Evolutionary conservation across 1,284 basidiomycete species (phyloP), one percentile per base, ranked within the genome.

Genomic region (Coniferiporia sulphurascens): DNA sequence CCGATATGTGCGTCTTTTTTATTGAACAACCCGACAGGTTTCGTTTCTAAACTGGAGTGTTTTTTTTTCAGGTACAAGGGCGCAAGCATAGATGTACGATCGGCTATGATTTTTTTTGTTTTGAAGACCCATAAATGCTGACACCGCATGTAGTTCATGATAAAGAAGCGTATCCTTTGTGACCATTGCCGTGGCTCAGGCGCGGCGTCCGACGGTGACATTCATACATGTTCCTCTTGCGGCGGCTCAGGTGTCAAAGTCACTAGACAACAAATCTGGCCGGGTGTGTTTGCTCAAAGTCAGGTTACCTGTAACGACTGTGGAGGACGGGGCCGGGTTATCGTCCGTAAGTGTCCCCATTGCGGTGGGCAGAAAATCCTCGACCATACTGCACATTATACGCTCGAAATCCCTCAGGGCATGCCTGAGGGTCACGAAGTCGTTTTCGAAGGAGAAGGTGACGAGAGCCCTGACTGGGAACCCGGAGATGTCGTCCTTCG

Each of bases 171-270:
- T 60, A 84, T 95, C 49, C 85, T 98, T 34, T 97, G 95, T 69
- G 91, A 95, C 70, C 89, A 95, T 70, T 98, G 95, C 74, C 85
- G 93, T 66, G 95, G 95, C 5, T 86, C 90, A 2, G 95, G 95
- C 27, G 95, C 95, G 1, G 89, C 93, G 1, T 91, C 91, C 0
- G 88, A 92, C 51, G 72, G 80, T 10, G 93, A 97, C 69, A 90
- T 98, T 35, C 88, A 93, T 65, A 81, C 82, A 17, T 98, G 95
- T 69, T 71, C 80, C 3, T 80, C 82, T 9, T 98, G 95, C 70
- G 80, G 83, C 50, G 95, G 95, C n/a, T 79, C 85, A 58, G 95
- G 95, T 45, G 81, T 95, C 58, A 87, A 90, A 67, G 73, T 96
- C 34, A 82, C 88, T 58, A 88, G 93, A 59, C 93, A 96, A 71